Conservation (phyloP, 1,139 yeast species). For the Sugiyamaella grinbergsii region DNA sequence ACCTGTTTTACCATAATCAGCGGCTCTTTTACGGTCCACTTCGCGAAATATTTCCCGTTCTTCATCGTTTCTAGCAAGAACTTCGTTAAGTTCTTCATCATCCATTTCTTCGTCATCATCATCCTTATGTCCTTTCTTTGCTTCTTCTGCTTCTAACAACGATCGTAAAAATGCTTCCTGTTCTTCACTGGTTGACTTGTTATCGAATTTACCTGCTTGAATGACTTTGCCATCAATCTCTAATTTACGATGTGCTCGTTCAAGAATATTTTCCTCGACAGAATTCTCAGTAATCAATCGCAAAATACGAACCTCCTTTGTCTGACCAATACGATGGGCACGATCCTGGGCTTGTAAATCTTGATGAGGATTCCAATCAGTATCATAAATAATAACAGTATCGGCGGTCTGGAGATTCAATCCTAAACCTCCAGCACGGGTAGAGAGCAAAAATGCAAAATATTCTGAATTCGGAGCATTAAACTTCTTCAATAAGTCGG, state of each 20-base stretch:
- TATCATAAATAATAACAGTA: constrained; percentile 93
- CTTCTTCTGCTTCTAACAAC: constrained; percentile 78
- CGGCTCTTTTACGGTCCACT: constrained; percentile 68
- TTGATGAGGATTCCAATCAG: constrained; percentile 99
- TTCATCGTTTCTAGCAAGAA: constrained; percentile 79
- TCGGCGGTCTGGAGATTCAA: constrained; percentile 95
- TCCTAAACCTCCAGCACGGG: constrained; percentile 98
- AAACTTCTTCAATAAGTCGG: constrained; percentile 75
- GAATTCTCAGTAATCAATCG: constrained; percentile 92
- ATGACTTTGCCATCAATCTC: constrained; percentile 98
- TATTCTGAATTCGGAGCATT: constrained; percentile 88
- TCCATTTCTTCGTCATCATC: constrained; percentile 63
- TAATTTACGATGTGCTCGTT: constrained; percentile 89
- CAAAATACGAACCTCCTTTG: constrained; percentile 91
- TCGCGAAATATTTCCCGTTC: constrained; percentile 66
- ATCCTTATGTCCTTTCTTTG: constrained; percentile 50
- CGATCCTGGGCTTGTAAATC: constrained; percentile 99
- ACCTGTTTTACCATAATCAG: constrained; percentile 48
- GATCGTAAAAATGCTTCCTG: constrained; percentile 91
- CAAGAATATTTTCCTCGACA: constrained; percentile 91
- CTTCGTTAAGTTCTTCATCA: constrained; percentile 67
- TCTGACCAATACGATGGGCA: constrained; percentile 98
- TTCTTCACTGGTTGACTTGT: constrained; percentile 94
- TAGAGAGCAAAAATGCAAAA: constrained; percentile 85
- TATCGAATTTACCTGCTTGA: constrained; percentile 98